A percentile compares a stretch with the other conserved stretches of the same genome.
Evolutionary conservation across 352 stramenopile species (phyloP).

Genomic region (Pythium brachiatum): DNA sequence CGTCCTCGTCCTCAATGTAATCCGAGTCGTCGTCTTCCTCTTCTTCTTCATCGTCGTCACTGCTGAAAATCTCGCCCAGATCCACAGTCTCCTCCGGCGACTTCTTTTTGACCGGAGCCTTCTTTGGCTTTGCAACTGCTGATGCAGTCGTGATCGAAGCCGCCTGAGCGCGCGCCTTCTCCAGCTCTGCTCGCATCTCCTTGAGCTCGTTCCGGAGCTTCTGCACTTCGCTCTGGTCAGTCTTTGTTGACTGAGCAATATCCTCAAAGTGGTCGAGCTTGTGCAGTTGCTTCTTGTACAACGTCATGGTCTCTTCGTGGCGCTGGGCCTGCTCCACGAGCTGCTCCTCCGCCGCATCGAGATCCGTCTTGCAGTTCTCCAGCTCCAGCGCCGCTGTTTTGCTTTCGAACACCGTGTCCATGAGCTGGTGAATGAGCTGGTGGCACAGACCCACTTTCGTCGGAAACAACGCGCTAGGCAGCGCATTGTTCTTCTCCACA

Average conservation of each 20-base stretch:
- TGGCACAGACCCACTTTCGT: slow-evolving; percentile 39
- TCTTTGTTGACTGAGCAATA: background rate
- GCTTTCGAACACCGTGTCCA: slow-evolving; percentile 41
- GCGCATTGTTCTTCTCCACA: slow-evolving; percentile 45
- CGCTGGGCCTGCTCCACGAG: slow-evolving; percentile 27
- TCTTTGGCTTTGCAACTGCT: slow-evolving; percentile 28
- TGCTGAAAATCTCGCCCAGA: slow-evolving; percentile 46
- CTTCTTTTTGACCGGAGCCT: slow-evolving; percentile 32
- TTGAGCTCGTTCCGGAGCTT: slow-evolving; percentile 26
- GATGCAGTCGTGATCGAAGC: background rate
- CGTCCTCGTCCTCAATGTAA: slow-evolving; percentile 55
- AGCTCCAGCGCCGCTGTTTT: slow-evolving; percentile 37
- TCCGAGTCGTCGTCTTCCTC: slow-evolving; percentile 62
- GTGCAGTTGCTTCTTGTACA: slow-evolving; percentile 29
- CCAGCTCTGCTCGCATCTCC: slow-evolving; percentile 21
- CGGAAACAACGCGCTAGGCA: slow-evolving; percentile 47
- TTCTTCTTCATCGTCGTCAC: slow-evolving; percentile 54
- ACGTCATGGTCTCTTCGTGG: slow-evolving; percentile 23
- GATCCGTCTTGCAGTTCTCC: slow-evolving; percentile 33
- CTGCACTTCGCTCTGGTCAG: background rate
- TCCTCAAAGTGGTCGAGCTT: slow-evolving; percentile 20
- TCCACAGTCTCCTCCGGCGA: slow-evolving; percentile 35
- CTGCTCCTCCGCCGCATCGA: slow-evolving; percentile 32
- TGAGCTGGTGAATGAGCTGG: slow-evolving; percentile 46
- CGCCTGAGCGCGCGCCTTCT: slow-evolving; percentile 10